Evolutionary conservation across 108 stramenopile species (phyloP), one percentile per base, ranked within the genome.

Genomic region (Mediolabrus comicus): DNA sequence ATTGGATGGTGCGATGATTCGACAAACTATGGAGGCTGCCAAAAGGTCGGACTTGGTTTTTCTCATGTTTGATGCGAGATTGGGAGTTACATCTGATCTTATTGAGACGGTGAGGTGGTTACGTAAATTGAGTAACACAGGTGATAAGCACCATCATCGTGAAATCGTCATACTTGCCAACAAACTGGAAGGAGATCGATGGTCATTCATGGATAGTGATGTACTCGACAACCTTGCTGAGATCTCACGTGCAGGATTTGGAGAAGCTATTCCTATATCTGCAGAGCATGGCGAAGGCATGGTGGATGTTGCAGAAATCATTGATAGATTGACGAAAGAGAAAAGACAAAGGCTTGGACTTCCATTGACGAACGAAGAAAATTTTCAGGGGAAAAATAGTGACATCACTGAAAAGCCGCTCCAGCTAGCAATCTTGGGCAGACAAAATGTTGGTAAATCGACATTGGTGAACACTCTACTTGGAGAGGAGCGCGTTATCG

Each of bases 401-500:
- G 25, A 59, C 8, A 9, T 53, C 7, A 49, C 59, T 14, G 72
- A 81, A 24, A 91, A 91, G 64, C 87, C 90, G 13, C 49, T 94
- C 38, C 90, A 89, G 73, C 77, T 96, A 57, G 96, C 96, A 10
- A 86, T 96, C 43, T 65, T 96, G 65, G 96, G 96, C 12, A 81
- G 90, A 17, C 91, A 88, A 53, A 96, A 96, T 71, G 96, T 96
- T 17, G 96, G 96, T 1, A 96, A 96, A 62, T 87, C 79, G 6
- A 96, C 93, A 24, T 59, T 96, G 13, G 87, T 96, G 8, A 96
- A 96, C 74, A 51, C 86, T 10, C 51, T 96, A 5, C 65, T 96
- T 26, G 54, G 87, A 39, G 77, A 87, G 39, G 82, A 96, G 24
- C 82, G 96, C 26, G 93, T 96, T 17, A 83, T 96, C 30, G 59